phyloP scores from a whole-genome alignment of 306 rosid genomes.

The Vigna reflexopilosa region DNA sequence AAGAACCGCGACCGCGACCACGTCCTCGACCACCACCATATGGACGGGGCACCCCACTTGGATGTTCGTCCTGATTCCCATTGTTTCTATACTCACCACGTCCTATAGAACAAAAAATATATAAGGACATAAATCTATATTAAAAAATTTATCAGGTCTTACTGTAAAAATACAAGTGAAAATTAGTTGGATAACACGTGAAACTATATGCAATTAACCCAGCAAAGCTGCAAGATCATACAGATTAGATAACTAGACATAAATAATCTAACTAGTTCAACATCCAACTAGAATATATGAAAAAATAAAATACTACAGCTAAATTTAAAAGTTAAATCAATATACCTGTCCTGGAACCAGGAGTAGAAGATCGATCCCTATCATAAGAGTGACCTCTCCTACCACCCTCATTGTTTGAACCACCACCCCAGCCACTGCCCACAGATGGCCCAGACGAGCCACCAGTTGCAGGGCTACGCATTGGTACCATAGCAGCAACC shows the following conservation, averaged over 20 bases:
- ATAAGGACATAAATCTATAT: neutral
- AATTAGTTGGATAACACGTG: slow-evolving; percentile 7
- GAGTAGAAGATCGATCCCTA: slow-evolving; percentile 88
- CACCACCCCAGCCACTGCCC: slow-evolving; percentile 91
- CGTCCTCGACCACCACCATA: slow-evolving; percentile 67
- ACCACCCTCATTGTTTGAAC: slow-evolving; percentile 77
- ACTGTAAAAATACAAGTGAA: neutral
- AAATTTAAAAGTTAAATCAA: slow-evolving; percentile 7
- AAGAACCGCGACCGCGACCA: slow-evolving; percentile 82
- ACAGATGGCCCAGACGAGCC: slow-evolving; percentile 85
- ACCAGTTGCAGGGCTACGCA: slow-evolving; percentile 97
- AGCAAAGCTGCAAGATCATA: too few species aligned
- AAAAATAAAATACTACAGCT: neutral
- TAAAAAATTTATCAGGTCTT: neutral
- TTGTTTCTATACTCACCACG: slow-evolving; percentile 67
- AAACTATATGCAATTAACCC: neutral
- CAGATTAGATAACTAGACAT: neutral
- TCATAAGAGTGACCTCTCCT: slow-evolving; percentile 85
- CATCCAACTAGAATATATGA: slow-evolving; percentile 5
- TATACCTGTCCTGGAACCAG: slow-evolving; percentile 89
- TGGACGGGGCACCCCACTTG: slow-evolving; percentile 94
- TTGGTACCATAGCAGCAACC: slow-evolving; percentile 98
- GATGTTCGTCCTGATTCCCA: slow-evolving; percentile 74
- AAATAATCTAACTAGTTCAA: neutral
- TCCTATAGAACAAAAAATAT: slow-evolving; percentile 51